Evolutionary conservation across 1,284 basidiomycete genomes (phyloP).

Genomic region (Ganoderma sp.): DNA sequence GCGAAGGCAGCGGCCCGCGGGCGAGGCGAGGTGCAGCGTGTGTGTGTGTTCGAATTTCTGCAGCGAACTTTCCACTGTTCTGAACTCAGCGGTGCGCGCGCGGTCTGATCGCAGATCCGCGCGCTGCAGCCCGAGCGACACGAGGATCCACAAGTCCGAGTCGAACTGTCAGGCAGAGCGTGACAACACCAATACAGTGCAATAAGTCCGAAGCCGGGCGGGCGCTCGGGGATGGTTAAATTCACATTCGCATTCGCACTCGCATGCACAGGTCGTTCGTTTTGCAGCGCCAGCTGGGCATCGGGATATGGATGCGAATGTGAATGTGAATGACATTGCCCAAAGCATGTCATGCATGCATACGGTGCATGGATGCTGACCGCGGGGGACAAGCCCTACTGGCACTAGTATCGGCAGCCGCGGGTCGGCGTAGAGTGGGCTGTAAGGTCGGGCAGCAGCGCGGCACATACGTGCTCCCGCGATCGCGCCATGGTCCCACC

Average conservation of each 20-base stretch:
- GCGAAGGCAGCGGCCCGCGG: background rate
- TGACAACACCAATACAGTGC: background rate
- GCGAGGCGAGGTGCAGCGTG: background rate
- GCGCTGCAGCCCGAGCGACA: background rate
- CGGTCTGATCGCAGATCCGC: slow-evolving; percentile 3
- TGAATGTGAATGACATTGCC: background rate
- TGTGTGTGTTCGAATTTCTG: background rate
- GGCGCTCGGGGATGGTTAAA: background rate
- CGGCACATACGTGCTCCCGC: background rate
- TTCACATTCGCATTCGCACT: background rate
- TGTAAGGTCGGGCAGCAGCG: too few species aligned
- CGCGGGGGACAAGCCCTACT: too few species aligned
- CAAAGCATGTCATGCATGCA: background rate
- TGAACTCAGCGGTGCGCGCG: background rate
- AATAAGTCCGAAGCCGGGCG: background rate
- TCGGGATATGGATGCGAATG: background rate
- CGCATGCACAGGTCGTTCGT: background rate
- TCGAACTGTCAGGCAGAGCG: background rate
- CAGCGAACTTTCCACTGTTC: background rate
- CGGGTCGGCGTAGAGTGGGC: background rate
- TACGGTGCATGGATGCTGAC: too few species aligned
- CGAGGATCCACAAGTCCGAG: background rate
- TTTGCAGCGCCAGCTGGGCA: too few species aligned
- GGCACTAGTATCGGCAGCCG: too few species aligned
- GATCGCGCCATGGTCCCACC: background rate